These are phyloP conservation scores for Salix koriyanagi DNA, from an alignment of 345 rosid species.

Conservation along the genomic window DNA sequence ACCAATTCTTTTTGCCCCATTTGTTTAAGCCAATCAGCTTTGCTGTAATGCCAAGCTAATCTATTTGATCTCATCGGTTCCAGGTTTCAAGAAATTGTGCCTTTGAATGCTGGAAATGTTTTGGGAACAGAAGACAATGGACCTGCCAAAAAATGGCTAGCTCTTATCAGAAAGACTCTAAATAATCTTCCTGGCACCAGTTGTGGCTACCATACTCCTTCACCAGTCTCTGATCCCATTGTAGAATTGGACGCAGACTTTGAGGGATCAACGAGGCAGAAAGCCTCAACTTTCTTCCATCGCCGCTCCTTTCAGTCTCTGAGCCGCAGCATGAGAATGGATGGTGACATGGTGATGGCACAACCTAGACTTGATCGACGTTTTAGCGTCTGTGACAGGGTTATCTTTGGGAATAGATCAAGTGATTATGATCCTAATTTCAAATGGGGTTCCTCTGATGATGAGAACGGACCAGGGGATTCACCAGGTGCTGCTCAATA, in stretches of 20 bases:
- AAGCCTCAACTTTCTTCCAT: constrained; percentile 58
- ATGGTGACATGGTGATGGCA: constrained; percentile 34
- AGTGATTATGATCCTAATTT: constrained; percentile 65
- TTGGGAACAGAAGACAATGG: constrained; percentile 90
- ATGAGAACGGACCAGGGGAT: constrained; percentile 61
- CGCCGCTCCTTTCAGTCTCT: constrained; percentile 74
- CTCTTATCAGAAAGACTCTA: constrained; percentile 79
- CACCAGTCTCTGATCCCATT: constrained; percentile 77
- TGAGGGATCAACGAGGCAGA: constrained; percentile 54
- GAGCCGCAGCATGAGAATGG: constrained; percentile 70
- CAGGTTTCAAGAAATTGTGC: constrained; percentile 98
- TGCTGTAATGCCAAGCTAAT: background rate
- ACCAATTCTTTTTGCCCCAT: background rate
- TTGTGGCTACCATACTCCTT: constrained; percentile 58
- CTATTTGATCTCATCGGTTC: constrained; percentile 13
- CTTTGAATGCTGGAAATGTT: constrained; percentile 96
- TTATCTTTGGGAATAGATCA: constrained; percentile 49
- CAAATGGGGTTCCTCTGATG: constrained; percentile 76
- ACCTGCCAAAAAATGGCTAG: constrained; percentile 94
- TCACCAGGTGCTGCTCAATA: constrained; percentile 42
- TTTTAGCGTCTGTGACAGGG: constrained; percentile 80
- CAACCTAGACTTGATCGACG: constrained; percentile 60
- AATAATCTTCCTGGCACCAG: constrained; percentile 73
- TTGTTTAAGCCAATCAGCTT: background rate
- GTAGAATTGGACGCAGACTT: constrained; percentile 87